These are phyloP conservation scores for Crithidia thermophila DNA, from an alignment of 208 protist species.

Conservation along the genomic window DNA sequence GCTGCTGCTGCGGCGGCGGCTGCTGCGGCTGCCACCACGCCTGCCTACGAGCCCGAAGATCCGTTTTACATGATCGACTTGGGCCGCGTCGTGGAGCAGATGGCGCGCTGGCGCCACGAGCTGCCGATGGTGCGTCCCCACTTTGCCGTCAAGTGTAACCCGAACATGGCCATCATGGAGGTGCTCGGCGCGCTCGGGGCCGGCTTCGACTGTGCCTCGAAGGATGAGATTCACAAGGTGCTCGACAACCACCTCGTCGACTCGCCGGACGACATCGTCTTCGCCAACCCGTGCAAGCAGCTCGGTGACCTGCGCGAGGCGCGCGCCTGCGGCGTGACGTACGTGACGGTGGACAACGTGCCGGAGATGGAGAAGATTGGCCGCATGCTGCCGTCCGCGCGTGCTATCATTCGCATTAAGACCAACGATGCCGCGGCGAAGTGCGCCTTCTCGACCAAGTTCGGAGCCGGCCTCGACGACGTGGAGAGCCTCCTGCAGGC, in stretches of 20 bases:
- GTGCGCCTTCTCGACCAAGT: constrained; percentile 87
- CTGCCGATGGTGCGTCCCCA: constrained; percentile 76
- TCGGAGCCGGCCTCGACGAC: constrained; percentile 59
- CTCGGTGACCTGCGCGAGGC: constrained; percentile 61
- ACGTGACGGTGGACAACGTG: constrained; percentile 86
- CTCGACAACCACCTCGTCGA: constrained; percentile 38
- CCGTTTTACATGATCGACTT: constrained; percentile 86
- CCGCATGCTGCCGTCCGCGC: constrained; percentile 46
- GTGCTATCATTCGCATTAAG: constrained; percentile 66
- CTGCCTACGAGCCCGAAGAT: constrained; percentile 45
- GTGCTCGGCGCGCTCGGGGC: constrained; percentile 62
- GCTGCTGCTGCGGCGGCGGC: background rate
- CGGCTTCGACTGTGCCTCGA: constrained; percentile 87
- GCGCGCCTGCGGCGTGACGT: constrained; percentile 46
- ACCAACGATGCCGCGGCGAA: constrained; percentile 70
- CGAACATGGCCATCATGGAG: constrained; percentile 48
- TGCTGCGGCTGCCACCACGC: background rate
- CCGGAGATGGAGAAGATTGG: constrained; percentile 79
- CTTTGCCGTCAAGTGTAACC: constrained; percentile 92
- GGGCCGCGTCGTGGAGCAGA: constrained; percentile 67
- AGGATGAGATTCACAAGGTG: constrained; percentile 62
- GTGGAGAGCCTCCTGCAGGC: constrained; percentile 45
- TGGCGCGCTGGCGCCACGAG: constrained; percentile 57
- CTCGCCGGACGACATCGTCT: constrained; percentile 68
- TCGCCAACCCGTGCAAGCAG: constrained; percentile 91